Evolutionary conservation across 1,284 basidiomycete species (phyloP).

Genomic region (Cryptococcus sp.): DNA sequence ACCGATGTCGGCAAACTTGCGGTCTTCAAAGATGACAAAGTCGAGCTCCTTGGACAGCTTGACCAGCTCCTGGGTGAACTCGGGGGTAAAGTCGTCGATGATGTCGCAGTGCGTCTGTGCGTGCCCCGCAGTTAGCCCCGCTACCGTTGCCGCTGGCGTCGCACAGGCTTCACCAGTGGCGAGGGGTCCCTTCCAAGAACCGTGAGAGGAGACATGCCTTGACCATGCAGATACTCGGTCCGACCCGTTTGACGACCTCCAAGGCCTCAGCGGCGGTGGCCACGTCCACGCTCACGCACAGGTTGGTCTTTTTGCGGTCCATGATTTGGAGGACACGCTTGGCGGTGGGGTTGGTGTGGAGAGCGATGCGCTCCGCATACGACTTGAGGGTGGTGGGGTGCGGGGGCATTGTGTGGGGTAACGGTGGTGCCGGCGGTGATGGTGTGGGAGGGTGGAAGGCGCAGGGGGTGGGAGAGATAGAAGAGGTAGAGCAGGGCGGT

Average conservation of each 20-base stretch:
- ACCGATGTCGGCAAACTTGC: conserved; percentile 99
- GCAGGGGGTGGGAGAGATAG: too few species aligned
- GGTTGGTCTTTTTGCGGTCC: conserved; percentile 83
- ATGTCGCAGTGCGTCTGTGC: conserved; percentile 95
- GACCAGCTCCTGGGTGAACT: conserved; percentile 68
- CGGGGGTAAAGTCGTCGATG: conserved; percentile 81
- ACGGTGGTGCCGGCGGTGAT: too few species aligned
- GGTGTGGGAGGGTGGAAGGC: too few species aligned
- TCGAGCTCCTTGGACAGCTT: conserved; percentile 76
- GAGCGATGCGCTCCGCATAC: conserved; percentile 64
- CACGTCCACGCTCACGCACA: conserved; percentile 95
- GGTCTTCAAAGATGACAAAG: conserved; percentile 96
- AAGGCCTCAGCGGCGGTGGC: conserved; percentile 77
- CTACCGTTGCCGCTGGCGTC: too few species aligned
- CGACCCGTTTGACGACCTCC: conserved; percentile 81
- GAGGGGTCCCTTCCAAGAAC: not conserved
- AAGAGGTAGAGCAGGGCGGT: too few species aligned
- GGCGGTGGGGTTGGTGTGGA: conserved; percentile 70
- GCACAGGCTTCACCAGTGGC: not conserved
- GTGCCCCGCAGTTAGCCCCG: too few species aligned
- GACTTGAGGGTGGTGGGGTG: conserved; percentile 50
- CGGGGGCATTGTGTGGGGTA: conserved; percentile 16
- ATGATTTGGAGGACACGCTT: conserved; percentile 75
- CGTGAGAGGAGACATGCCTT: conserved; percentile 61
- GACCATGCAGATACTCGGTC: conserved; percentile 84